phyloP scores from a whole-genome alignment of 2,329 filamentous ascomycete genomes.

The Beauveria brongniartii region DNA sequence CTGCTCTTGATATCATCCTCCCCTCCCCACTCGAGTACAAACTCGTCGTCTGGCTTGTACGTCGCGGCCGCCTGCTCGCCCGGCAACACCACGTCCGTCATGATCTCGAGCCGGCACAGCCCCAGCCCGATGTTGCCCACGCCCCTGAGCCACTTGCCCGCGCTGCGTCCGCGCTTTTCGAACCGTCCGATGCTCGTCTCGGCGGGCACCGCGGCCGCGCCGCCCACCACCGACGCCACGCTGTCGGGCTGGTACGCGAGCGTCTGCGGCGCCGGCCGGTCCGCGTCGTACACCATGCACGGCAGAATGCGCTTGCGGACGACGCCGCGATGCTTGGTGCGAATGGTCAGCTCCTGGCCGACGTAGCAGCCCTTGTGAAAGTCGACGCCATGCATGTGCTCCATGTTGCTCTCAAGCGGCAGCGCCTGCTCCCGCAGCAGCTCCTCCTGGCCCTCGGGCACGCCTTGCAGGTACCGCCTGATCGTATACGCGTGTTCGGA shows the following conservation, averaged over 20 bases:
- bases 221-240: constrained; percentile 19
- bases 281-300: constrained; percentile 57
- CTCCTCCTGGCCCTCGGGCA: constrained; percentile 79
- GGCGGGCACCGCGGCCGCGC: constrained; percentile 31
- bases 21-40: constrained; percentile 46
- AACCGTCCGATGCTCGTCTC: constrained; percentile 42
- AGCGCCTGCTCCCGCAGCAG: constrained; percentile 63
- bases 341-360: constrained; percentile 91
- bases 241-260: constrained; percentile 39
- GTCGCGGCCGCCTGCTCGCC: constrained; percentile 57
- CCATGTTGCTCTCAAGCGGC: constrained; percentile 84
- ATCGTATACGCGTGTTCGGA: constrained; percentile 59
- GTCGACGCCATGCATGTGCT: constrained; percentile 77
- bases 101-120: constrained; percentile 79
- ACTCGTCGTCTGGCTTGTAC: constrained; percentile 54
- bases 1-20: constrained; percentile 28
- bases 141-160: constrained; percentile 72
- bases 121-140: constrained; percentile 82
- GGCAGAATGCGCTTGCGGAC: constrained; percentile 86
- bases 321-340: constrained; percentile 88
- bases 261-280: constrained; percentile 27
- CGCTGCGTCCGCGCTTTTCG: constrained; percentile 56
- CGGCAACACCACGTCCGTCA: constrained; percentile 72
- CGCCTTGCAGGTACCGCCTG: constrained; percentile 68
- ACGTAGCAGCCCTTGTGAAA: constrained; percentile 97